Percentiles rank a stretch among this genome's conserved stretches.
Evolutionary conservation across 2,329 filamentous ascomycete genomes (phyloP).

Genomic region (Hymenoscyphus repandus): DNA sequence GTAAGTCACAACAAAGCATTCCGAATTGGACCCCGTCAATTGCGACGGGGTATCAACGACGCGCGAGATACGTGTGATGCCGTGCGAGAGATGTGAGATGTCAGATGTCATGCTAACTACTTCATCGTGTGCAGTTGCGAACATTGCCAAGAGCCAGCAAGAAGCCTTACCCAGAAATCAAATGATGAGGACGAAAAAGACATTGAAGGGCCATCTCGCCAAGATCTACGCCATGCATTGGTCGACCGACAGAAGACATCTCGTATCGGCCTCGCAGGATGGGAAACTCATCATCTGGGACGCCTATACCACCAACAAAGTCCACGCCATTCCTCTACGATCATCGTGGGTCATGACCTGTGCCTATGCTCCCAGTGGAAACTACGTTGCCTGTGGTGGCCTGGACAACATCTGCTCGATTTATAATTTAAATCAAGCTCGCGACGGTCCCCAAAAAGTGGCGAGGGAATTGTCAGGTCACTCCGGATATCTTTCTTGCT

Average conservation of each 20-base stretch:
- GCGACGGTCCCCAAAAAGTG: slow-evolving; percentile 95
- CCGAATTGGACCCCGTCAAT: slow-evolving; percentile 4
- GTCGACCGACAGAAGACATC: slow-evolving; percentile 95
- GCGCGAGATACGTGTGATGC: neutral
- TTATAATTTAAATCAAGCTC: slow-evolving; percentile 91
- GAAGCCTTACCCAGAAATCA: slow-evolving; percentile 85
- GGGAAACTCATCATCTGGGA: slow-evolving; percentile 99
- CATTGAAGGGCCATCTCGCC: slow-evolving; percentile 93
- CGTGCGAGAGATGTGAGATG: slow-evolving; percentile 1
- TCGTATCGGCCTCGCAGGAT: slow-evolving; percentile 96
- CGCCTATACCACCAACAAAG: slow-evolving; percentile 98
- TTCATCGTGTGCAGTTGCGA: slow-evolving; percentile 60
- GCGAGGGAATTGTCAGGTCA: slow-evolving; percentile 94
- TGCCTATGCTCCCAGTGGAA: slow-evolving; percentile 95
- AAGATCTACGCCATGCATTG: slow-evolving; percentile 99
- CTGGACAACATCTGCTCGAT: slow-evolving; percentile 99
- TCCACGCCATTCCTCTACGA: slow-evolving; percentile 93
- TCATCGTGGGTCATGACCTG: slow-evolving; percentile 99
- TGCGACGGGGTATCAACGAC: neutral
- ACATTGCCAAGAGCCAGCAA: slow-evolving; percentile 87
- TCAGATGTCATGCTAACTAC: slow-evolving; percentile 14
- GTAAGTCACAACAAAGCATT: slow-evolving; percentile 54
- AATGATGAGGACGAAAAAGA: slow-evolving; percentile 95
- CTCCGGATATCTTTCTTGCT: slow-evolving; percentile 96
- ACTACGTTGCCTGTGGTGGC: slow-evolving; percentile 97